These are phyloP conservation scores for Candida nemodendra DNA, from an alignment of 805 yeast species.

Conservation along the genomic window DNA sequence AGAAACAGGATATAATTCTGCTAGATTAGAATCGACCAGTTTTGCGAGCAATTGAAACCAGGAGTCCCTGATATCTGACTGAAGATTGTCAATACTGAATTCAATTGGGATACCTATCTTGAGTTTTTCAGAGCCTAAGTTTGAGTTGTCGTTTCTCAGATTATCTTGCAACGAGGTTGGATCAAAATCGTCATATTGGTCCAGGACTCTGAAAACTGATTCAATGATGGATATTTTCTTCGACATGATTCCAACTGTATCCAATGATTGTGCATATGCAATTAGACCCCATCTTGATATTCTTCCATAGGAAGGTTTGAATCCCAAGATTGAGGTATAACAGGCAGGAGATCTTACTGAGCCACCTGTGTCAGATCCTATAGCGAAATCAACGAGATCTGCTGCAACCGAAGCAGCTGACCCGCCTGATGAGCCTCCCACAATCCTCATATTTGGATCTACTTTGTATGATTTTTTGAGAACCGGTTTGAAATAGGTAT, in stretches of 20 bases:
- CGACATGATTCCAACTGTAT: conserved; percentile 86
- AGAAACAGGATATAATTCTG: conserved; percentile 60
- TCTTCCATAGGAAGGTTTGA: conserved; percentile 92
- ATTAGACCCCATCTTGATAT: conserved; percentile 90
- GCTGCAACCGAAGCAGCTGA: conserved; percentile 90
- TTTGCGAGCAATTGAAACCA: conserved; percentile 47
- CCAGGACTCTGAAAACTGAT: conserved; percentile 54
- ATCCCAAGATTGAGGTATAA: conserved; percentile 79
- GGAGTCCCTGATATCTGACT: conserved; percentile 41
- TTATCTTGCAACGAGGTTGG: conserved; percentile 61
- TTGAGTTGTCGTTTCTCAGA: conserved; percentile 30
- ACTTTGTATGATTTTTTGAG: conserved; percentile 15
- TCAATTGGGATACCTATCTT: conserved; percentile 76
- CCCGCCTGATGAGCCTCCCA: conserved; percentile 97
- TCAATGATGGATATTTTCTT: conserved; percentile 43
- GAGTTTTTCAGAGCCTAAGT: conserved; percentile 22
- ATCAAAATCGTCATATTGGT: conserved; percentile 67
- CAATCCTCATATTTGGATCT: conserved; percentile 35
- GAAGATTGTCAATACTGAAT: conserved; percentile 54
- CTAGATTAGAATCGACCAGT: conserved; percentile 47
- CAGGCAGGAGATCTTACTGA: conserved; percentile 92
- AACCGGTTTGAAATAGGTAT: conserved; percentile 19
- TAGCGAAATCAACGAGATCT: conserved; percentile 63
- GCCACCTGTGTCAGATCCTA: conserved; percentile 98
- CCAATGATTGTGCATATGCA: conserved; percentile 90